These are phyloP conservation scores for Crataegus laevigata DNA, from an alignment of 306 rosid genomes.

Conservation along the genomic window DNA sequence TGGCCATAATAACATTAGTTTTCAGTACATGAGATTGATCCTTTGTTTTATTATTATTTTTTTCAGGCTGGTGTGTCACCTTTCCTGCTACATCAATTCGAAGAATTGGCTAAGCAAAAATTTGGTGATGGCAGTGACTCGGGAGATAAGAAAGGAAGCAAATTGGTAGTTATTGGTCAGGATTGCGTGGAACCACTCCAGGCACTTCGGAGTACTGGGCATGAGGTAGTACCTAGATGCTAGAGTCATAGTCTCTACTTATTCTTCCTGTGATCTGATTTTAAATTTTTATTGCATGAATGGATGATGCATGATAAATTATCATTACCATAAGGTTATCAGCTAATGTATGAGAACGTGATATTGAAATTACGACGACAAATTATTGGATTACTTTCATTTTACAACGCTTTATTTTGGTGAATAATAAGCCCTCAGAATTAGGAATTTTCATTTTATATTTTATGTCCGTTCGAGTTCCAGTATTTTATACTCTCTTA, in stretches of 20 bases:
- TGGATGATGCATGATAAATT: not conserved
- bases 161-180: constrained; percentile 51
- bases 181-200: constrained; percentile 86
- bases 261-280: not conserved
- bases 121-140: constrained; percentile 26
- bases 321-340: not conserved
- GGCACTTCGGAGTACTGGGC: constrained; percentile 67
- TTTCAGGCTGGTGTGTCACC: constrained; percentile 84
- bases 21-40: not conserved
- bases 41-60: not conserved
- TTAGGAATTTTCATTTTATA: not conserved
- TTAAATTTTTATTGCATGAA: not conserved
- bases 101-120: constrained; percentile 65
- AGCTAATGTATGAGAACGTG: not conserved
- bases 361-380: not conserved
- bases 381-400: not conserved
- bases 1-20: not conserved
- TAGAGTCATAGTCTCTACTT: not conserved
- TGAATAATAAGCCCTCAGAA: not conserved
- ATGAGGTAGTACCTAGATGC: constrained; percentile 48
- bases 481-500: not conserved
- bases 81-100: constrained; percentile 70
- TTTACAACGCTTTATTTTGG: not conserved
- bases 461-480: not conserved
- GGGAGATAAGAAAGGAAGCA: constrained; percentile 36